phyloP scores from a whole-genome alignment of 805 yeast genomes.

The Blastobotrys peoriensis region DNA sequence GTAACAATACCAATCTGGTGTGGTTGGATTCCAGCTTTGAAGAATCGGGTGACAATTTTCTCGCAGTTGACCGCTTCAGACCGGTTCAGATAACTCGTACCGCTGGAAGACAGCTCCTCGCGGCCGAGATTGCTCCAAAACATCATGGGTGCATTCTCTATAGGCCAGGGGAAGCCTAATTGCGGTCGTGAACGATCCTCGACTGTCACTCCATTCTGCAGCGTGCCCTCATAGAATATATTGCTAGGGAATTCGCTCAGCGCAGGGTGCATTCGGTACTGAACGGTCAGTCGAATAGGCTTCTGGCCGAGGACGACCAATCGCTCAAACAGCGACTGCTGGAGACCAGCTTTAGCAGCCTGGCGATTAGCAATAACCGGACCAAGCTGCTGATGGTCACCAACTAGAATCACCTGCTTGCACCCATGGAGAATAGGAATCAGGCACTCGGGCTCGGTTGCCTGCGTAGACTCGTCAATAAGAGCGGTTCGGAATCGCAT shows the following conservation, averaged over 20 bases:
- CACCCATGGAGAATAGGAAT: conserved; percentile 89
- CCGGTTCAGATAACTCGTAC: conserved; percentile 76
- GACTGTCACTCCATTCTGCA: conserved; percentile 85
- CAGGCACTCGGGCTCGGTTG: conserved; percentile 85
- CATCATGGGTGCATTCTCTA: conserved; percentile 82
- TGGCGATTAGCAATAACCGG: conserved; percentile 77
- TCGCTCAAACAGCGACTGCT: conserved; percentile 83
- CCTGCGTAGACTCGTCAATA: conserved; percentile 91
- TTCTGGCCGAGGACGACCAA: conserved; percentile 73
- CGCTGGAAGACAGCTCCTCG: conserved; percentile 79
- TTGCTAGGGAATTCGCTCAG: conserved; percentile 83
- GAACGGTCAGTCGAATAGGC: conserved; percentile 84
- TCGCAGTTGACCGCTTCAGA: conserved; percentile 89
- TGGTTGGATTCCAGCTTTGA: conserved; percentile 72
- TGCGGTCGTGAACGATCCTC: conserved; percentile 55
- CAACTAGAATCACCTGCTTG: conserved; percentile 82
- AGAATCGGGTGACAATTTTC: conserved; percentile 62
- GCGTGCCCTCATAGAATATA: conserved; percentile 86
- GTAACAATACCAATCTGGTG: conserved; percentile 87
- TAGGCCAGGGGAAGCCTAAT: conserved; percentile 87
- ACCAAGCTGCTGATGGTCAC: conserved; percentile 94
- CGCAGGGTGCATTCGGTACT: conserved; percentile 91
- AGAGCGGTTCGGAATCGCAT: conserved; percentile 68
- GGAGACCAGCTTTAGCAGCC: conserved; percentile 82
- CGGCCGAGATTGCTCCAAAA: conserved; percentile 87